These are phyloP conservation scores for Thermomyces lanuginosus DNA, from an alignment of 2,329 filamentous ascomycete genomes.

Conservation along the genomic window DNA sequence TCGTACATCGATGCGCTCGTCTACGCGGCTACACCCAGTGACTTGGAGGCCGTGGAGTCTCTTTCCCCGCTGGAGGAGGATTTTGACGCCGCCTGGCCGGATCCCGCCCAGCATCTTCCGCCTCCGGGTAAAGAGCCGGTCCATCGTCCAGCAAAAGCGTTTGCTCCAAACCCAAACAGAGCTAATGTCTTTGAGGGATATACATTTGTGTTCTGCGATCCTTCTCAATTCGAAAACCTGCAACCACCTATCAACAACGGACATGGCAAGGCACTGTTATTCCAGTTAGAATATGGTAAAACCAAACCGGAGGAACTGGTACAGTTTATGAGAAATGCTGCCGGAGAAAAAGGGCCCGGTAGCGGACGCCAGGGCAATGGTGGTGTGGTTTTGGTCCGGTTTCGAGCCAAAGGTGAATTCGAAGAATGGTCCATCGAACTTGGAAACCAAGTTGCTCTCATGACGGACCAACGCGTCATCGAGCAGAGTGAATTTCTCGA, in stretches of 20 bases:
- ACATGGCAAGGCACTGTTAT: slow-evolving; percentile 63
- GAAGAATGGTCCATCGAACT: slow-evolving; percentile 55
- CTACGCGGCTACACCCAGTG: slow-evolving; percentile 37
- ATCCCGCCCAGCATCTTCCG: slow-evolving; percentile 55
- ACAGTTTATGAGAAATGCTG: slow-evolving; percentile 55
- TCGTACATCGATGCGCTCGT: slow-evolving; percentile 59
- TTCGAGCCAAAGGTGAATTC: slow-evolving; percentile 42
- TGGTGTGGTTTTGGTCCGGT: slow-evolving; percentile 58
- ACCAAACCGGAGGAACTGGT: slow-evolving; percentile 63
- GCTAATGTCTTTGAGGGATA: slow-evolving; percentile 67
- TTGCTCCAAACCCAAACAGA: slow-evolving; percentile 52
- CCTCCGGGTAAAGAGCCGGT: slow-evolving; percentile 60
- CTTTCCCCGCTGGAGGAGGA: slow-evolving; percentile 54
- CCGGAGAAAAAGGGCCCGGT: slow-evolving; percentile 55
- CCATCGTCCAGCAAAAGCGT: slow-evolving; percentile 49
- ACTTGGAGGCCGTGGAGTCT: slow-evolving; percentile 35
- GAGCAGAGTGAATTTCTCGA: slow-evolving; percentile 86
- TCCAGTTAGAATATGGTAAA: slow-evolving; percentile 42
- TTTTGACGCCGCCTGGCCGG: slow-evolving; percentile 65
- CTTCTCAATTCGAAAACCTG: slow-evolving; percentile 58
- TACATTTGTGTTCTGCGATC: slow-evolving; percentile 73
- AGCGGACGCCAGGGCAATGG: slow-evolving; percentile 49
- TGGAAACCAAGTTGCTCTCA: slow-evolving; percentile 50
- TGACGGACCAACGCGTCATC: slow-evolving; percentile 65
- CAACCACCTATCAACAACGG: slow-evolving; percentile 60